phyloP scores from a whole-genome alignment of 306 rosid genomes.

The Trifolium repens region DNA sequence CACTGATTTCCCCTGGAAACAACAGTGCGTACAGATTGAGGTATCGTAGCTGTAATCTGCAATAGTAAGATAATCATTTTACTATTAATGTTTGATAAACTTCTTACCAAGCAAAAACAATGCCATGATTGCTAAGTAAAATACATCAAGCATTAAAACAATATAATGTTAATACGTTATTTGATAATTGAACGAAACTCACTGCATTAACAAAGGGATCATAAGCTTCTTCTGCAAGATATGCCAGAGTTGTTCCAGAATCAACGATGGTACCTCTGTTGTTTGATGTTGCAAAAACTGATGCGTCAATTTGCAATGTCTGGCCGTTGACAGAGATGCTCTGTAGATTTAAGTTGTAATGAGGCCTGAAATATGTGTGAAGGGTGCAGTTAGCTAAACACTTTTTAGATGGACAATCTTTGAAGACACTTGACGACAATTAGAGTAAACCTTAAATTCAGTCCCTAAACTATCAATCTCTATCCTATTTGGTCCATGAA shows the following conservation, averaged over 20 bases:
- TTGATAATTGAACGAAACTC: conserved; percentile 50
- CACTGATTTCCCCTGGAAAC: conserved; percentile 74
- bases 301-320: conserved; percentile 58
- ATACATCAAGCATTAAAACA: conserved; percentile 30
- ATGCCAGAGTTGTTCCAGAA: conserved; percentile 97
- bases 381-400: conserved; percentile 37
- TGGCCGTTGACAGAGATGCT: conserved; percentile 92
- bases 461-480: too few relatives aligned
- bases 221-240: conserved; percentile 91
- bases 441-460: neutral
- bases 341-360: conserved; percentile 84
- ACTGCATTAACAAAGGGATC: conserved; percentile 84
- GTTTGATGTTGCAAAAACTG: conserved; percentile 82
- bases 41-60: conserved; percentile 68
- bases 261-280: conserved; percentile 87
- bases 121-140: conserved; percentile 19
- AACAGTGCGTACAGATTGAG: conserved; percentile 68
- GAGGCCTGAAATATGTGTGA: conserved; percentile 76
- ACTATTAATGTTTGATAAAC: conserved; percentile 31
- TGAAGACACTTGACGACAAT: conserved; percentile 21
- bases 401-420: conserved; percentile 27
- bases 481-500: too few relatives aligned
- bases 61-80: conserved; percentile 27
- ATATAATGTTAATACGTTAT: neutral
- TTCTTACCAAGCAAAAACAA: conserved; percentile 30